Conservation (phyloP, 1,139 yeast species). For the Sugiyamaella grinbergsii region DNA sequence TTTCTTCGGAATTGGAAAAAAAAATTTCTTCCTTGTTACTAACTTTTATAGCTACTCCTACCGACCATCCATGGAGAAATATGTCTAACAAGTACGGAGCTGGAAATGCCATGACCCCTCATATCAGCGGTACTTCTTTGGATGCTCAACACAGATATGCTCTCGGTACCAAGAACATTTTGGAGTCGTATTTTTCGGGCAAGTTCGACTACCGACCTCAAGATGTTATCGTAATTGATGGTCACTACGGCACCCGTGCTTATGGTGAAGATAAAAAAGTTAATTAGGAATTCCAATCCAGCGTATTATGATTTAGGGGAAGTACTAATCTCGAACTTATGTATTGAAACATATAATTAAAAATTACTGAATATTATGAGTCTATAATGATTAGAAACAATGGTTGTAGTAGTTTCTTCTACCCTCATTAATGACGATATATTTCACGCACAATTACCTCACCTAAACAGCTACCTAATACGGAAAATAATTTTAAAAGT, state of each 20-base stretch:
- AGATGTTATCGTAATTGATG: conserved; percentile 71
- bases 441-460: no score
- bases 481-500: neutral
- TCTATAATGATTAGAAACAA: no score
- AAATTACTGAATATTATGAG: no score
- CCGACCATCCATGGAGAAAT: conserved; percentile 73
- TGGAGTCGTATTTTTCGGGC: conserved; percentile 62
- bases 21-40: no score
- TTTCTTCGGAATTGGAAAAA: no score
- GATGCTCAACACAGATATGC: conserved; percentile 81
- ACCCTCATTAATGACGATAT: no score
- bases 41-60: conserved; percentile 51
- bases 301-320: no score
- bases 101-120: conserved; percentile 88
- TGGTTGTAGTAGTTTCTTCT: no score
- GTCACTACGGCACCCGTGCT: conserved; percentile 72
- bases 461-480: neutral
- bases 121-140: conserved; percentile 74
- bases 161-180: conserved; percentile 64
- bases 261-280: conserved; percentile 49
- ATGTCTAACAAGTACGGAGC: conserved; percentile 67
- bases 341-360: neutral
- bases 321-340: no score
- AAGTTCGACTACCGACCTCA: conserved; percentile 69
- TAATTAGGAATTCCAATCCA: neutral